A percentile compares a stretch with the other conserved stretches of the same genome.
These are phyloP conservation scores for Penicillium paxilli DNA, from an alignment of 495 filamentous ascomycete species.

Conservation along the genomic window DNA sequence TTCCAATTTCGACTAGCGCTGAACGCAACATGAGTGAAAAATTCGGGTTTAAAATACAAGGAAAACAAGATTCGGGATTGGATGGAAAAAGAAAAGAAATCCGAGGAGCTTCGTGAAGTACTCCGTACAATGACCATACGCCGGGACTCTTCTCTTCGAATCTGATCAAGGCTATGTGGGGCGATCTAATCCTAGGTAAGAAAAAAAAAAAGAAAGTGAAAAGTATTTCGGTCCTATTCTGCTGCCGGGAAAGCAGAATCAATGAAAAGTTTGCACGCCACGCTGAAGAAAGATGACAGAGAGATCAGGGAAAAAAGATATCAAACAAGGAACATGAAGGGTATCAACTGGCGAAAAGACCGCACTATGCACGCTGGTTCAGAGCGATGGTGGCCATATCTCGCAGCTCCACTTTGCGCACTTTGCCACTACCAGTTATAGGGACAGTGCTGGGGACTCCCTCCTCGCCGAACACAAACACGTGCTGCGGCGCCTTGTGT, in stretches of 20 bases:
- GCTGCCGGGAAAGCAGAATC: neutral
- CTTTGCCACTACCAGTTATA: conserved; percentile 70
- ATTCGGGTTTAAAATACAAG: neutral
- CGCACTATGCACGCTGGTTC: conserved; percentile 16
- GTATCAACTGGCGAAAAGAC: conserved; percentile 1
- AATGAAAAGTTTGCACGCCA: too few relatives aligned
- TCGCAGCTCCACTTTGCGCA: conserved; percentile 67
- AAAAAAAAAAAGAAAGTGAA: neutral
- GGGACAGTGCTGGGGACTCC: conserved; percentile 57
- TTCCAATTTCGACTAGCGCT: too few relatives aligned
- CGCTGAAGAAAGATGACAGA: neutral
- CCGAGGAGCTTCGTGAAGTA: too few relatives aligned
- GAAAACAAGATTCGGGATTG: neutral
- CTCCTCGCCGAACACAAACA: conserved; percentile 65
- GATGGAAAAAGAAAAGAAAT: neutral
- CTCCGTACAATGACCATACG: too few relatives aligned
- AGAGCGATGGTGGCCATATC: conserved; percentile 54
- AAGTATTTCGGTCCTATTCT: too few relatives aligned
- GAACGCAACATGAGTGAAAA: neutral
- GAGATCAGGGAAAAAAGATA: neutral
- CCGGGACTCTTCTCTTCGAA: neutral
- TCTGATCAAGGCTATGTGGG: conserved; percentile 13
- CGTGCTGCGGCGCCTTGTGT: conserved; percentile 65
- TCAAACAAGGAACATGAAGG: neutral
- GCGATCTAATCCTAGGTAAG: neutral